Percentiles rank a stretch among this genome's conserved stretches.
These are phyloP conservation scores for Phaseolus lunatus DNA, from an alignment of 306 rosid species.

Conservation along the genomic window DNA sequence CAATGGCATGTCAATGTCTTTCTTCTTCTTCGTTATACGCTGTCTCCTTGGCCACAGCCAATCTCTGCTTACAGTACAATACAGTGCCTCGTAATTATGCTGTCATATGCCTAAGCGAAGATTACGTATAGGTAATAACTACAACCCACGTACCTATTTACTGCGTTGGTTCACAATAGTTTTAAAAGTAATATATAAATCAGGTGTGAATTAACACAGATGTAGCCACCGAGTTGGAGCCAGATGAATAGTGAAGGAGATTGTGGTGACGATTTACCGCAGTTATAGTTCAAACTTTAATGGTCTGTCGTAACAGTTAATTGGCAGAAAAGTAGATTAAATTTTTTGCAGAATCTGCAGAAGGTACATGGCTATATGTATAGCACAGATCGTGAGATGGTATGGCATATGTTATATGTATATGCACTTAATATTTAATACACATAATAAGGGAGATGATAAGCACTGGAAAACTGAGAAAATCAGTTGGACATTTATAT, in stretches of 20 bases:
- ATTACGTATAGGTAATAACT: background rate
- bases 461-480: background rate
- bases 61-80: background rate
- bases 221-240: no score
- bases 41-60: background rate
- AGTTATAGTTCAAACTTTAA: background rate
- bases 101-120: no score
- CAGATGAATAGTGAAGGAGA: no score
- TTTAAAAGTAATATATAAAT: no score
- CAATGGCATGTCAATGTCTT: no score
- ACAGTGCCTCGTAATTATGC: background rate
- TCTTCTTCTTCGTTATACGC: background rate
- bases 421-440: no score
- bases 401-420: no score
- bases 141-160: no score
- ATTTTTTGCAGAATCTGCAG: background rate
- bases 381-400: background rate
- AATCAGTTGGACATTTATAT: background rate
- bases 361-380: background rate
- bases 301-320: background rate
- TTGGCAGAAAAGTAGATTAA: background rate
- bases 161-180: no score
- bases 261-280: background rate
- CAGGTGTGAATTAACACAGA: no score
- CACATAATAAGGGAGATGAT: background rate